Evolutionary conservation across 805 yeast genomes (phyloP).

Genomic region (Kuraishia floccosa): DNA sequence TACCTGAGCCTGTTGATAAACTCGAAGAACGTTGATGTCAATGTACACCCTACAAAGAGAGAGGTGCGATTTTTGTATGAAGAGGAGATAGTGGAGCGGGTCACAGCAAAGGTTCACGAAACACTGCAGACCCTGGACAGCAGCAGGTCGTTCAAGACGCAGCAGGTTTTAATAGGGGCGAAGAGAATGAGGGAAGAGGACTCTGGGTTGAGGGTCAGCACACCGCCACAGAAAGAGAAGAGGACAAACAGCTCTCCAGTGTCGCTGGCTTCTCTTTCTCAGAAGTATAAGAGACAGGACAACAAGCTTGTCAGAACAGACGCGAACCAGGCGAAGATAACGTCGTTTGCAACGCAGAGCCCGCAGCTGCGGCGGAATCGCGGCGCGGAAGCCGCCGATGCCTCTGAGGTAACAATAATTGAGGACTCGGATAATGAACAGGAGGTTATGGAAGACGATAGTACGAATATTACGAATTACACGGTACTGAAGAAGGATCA

Average conservation of each 20-base stretch:
- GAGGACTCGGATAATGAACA: background rate
- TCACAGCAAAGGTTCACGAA: slow-evolving; percentile 38
- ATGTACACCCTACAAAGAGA: slow-evolving; percentile 91
- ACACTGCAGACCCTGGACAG: slow-evolving; percentile 47
- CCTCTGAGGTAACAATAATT: too few species aligned
- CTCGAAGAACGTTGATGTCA: slow-evolving; percentile 76
- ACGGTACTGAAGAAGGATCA: slow-evolving; percentile 10
- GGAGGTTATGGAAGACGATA: background rate
- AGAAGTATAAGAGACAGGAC: slow-evolving; percentile 34
- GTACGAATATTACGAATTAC: background rate
- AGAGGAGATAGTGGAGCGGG: slow-evolving; percentile 65
- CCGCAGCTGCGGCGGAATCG: too few species aligned
- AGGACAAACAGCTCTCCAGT: background rate
- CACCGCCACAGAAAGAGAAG: background rate
- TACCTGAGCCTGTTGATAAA: slow-evolving; percentile 60
- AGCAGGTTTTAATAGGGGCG: slow-evolving; percentile 36
- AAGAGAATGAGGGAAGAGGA: slow-evolving; percentile 9
- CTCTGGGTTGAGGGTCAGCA: background rate
- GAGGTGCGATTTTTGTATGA: slow-evolving; percentile 83
- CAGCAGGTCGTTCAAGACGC: slow-evolving; percentile 59
- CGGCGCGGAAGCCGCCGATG: too few species aligned
- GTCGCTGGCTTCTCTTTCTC: background rate
- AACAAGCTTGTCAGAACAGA: slow-evolving; percentile 66
- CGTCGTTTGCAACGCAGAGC: too few species aligned
- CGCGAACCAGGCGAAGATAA: slow-evolving; percentile 45